Base-by-base conservation (phyloP, 768 basidiomycete genomes). In the Phaeolepiota aurea region DNA sequence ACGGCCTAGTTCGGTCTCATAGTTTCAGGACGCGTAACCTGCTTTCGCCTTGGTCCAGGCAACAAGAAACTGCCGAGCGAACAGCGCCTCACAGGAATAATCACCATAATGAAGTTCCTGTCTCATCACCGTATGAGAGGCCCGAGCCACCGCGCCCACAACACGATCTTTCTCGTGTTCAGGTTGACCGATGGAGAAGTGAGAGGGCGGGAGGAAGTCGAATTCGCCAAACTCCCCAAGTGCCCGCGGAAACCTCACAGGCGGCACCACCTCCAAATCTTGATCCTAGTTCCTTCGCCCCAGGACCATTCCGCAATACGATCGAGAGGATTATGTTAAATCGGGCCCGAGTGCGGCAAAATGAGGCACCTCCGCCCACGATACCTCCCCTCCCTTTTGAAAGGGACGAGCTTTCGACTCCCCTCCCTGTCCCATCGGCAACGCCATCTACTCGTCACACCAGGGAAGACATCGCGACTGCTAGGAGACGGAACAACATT, bases 251-350 rank as follows among this genome's bases (percentile, higher is more conserved):
- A 14, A 35, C 12, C 16, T 9, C 9, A 5, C 15, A 5, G 5
- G 15, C 33, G n/a, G 7, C 9, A 5, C 33, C 33, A 15, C 33
- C 33, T 14, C 33, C 33, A 15, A 43, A 48, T 25, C 46, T 68
- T 10, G 54, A 69, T 46, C 58, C 65, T 0, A 55, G 61, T 10
- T 51, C 59, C 1, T 69, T 67, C 46, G 60, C 61, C 5, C 65
- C 71, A 32, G 72, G 74, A 3, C 68, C 69, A 1, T 74, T 74
- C 57, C 54, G 71, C 19, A 68, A 68, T 37, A 72, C 74, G 2
- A 56, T 76, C 44, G 64, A 68, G 40, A 58, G 66, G 25, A 40
- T 56, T 3, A 40, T 14, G 39, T 14, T 12, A 30, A 32, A 21
- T 13, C 12, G 30, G 18, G 32, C 14, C 16, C n/a, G 16, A 16